Conservation (phyloP, 805 yeast genomes). For the Candida ficus region DNA sequence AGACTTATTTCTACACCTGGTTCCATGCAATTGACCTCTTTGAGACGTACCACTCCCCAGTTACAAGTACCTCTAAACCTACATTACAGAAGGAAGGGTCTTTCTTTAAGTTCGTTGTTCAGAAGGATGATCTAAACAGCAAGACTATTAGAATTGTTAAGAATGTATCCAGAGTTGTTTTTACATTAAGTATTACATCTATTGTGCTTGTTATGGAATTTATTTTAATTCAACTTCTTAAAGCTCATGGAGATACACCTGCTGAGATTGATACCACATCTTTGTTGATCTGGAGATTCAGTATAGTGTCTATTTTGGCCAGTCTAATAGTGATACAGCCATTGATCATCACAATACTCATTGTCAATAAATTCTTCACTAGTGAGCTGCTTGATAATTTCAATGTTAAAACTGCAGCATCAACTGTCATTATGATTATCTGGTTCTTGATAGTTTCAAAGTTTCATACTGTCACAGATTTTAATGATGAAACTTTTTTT, state of each 20-base stretch:
- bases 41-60: constrained; percentile 13
- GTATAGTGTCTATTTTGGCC: constrained; percentile 5
- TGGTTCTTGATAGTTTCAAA: constrained; percentile 20
- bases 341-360: constrained; percentile 7
- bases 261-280: constrained; percentile 1
- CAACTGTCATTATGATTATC: neutral
- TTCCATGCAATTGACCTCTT: constrained; percentile 18
- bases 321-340: constrained; percentile 21
- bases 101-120: constrained; percentile 11
- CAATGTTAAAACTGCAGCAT: constrained; percentile 7
- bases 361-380: constrained; percentile 19
- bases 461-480: constrained; percentile 20
- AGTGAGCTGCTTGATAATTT: constrained; percentile 7
- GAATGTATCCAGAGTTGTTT: constrained; percentile 13
- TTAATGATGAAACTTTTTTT: constrained; percentile 10
- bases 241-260: constrained; percentile 5
- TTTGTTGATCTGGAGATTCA: constrained; percentile 11
- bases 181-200: constrained; percentile 16
- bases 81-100: constrained; percentile 1
- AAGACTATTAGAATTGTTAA: constrained; percentile 4
- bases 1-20: constrained; percentile 18
- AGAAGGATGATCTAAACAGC: constrained; percentile 3
- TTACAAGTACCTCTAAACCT: neutral
- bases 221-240: constrained; percentile 18
- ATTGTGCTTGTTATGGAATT: constrained; percentile 21